Conservation (phyloP, 2,329 filamentous ascomycete species). For the Venturia effusa region DNA sequence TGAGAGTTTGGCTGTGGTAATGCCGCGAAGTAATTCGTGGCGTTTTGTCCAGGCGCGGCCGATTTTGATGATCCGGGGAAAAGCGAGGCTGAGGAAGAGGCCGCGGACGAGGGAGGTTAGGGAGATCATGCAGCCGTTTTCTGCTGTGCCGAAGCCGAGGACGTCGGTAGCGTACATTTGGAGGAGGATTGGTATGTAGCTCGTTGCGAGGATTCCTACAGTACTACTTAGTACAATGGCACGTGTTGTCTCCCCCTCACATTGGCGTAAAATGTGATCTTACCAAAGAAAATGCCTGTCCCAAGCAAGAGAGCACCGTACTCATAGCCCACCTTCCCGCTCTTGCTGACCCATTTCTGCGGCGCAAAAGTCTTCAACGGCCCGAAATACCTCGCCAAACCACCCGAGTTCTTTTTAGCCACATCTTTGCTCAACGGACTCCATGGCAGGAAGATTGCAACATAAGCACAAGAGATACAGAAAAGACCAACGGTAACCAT, state of each 20-base stretch:
- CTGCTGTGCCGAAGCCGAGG: slow-evolving; percentile 33
- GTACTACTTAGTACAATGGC: too few relatives aligned
- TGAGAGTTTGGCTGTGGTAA: neutral
- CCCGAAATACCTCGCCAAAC: slow-evolving; percentile 47
- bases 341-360: slow-evolving; percentile 39
- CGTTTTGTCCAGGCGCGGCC: slow-evolving; percentile 37
- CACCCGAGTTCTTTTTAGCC: slow-evolving; percentile 17
- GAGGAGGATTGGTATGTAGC: slow-evolving; percentile 51
- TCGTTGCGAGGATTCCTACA: slow-evolving; percentile 55
- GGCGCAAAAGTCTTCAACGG: slow-evolving; percentile 53
- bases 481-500: slow-evolving; percentile 51
- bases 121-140: slow-evolving; percentile 36
- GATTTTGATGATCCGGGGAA: slow-evolving; percentile 32
- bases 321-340: slow-evolving; percentile 43
- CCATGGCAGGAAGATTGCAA: slow-evolving; percentile 33
- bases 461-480: slow-evolving; percentile 30
- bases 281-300: slow-evolving; percentile 45
- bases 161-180: slow-evolving; percentile 38
- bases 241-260: too few relatives aligned
- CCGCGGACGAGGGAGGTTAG: slow-evolving; percentile 34
- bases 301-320: slow-evolving; percentile 55
- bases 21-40: slow-evolving; percentile 29
- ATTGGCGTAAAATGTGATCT: too few relatives aligned
- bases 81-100: slow-evolving; percentile 32
- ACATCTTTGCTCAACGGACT: slow-evolving; percentile 28